phyloP scores from a whole-genome alignment of 1,284 basidiomycete genomes.

The Mycena sp. region DNA sequence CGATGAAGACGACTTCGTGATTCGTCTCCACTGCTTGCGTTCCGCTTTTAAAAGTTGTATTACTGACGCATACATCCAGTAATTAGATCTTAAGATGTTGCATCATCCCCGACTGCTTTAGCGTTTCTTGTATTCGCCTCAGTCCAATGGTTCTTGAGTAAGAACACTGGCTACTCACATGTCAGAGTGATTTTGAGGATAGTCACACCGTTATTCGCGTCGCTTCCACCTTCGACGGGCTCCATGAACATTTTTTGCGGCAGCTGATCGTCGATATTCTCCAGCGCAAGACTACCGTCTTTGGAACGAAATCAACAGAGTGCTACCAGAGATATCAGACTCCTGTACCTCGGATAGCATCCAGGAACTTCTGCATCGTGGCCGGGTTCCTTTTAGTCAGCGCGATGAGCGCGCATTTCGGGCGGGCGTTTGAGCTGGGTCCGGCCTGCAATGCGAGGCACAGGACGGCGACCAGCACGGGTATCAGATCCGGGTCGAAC shows the following conservation, averaged over 20 bases:
- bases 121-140: constrained; percentile 9
- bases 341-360: constrained; percentile 39
- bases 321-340: background rate
- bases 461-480: background rate
- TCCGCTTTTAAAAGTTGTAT: too few relatives aligned
- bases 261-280: constrained; percentile 3
- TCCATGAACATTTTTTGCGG: constrained; percentile 22
- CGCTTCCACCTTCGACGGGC: constrained; percentile 18
- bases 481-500: background rate
- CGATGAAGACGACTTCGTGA: constrained; percentile 62
- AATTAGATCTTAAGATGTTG: constrained; percentile 26
- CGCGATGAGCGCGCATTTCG: background rate
- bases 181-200: constrained; percentile 31
- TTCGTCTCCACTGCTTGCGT: background rate
- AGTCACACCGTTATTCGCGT: constrained; percentile 27
- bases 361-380: background rate
- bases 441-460: constrained; percentile 33
- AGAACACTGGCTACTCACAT: too few relatives aligned
- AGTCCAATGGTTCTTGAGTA: too few relatives aligned
- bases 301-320: background rate
- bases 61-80: background rate
- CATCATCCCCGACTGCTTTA: constrained; percentile 12
- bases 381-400: background rate
- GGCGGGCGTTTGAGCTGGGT: background rate
- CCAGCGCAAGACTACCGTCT: constrained; percentile 18